These are phyloP conservation scores for Termitomyces sp. DNA, from an alignment of 768 basidiomycete species.

Conservation along the genomic window DNA sequence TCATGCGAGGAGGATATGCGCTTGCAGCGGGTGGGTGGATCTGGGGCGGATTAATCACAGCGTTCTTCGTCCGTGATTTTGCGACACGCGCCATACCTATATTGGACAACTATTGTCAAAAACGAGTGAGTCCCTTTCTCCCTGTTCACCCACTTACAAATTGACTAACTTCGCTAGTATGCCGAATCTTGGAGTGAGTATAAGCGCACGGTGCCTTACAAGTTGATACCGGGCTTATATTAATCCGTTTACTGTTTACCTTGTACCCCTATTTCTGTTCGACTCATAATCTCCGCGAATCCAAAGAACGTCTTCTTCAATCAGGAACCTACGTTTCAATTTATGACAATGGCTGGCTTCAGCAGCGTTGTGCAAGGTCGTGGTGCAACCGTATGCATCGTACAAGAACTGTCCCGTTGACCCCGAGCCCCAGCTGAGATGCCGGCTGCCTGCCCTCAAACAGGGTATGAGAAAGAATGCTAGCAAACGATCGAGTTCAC, in stretches of 20 bases:
- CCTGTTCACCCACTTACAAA: no score
- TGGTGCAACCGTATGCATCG: no score
- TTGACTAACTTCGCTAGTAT: neutral
- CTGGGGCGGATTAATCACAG: conserved; percentile 2
- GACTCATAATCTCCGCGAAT: neutral
- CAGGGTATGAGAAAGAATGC: no score
- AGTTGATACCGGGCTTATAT: conserved; percentile 6
- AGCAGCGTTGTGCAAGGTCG: no score
- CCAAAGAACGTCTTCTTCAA: no score
- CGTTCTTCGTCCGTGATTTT: conserved; percentile 4
- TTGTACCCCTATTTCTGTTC: neutral
- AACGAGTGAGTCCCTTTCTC: neutral
- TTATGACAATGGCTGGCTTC: no score
- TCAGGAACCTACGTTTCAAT: no score
- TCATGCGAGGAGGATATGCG: conserved; percentile 20
- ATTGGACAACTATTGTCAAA: conserved; percentile 9
- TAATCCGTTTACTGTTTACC: neutral
- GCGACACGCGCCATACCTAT: conserved; percentile 4
- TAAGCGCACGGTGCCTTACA: conserved; percentile 3
- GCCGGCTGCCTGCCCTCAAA: no score
- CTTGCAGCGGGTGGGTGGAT: conserved; percentile 12
- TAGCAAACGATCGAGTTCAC: no score
- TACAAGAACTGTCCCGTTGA: no score
- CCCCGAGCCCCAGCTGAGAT: no score
- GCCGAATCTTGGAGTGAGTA: conserved; percentile 5